Conservation (phyloP, 2,329 filamentous ascomycete genomes). For the Pyrenophora tritici-repentis region DNA sequence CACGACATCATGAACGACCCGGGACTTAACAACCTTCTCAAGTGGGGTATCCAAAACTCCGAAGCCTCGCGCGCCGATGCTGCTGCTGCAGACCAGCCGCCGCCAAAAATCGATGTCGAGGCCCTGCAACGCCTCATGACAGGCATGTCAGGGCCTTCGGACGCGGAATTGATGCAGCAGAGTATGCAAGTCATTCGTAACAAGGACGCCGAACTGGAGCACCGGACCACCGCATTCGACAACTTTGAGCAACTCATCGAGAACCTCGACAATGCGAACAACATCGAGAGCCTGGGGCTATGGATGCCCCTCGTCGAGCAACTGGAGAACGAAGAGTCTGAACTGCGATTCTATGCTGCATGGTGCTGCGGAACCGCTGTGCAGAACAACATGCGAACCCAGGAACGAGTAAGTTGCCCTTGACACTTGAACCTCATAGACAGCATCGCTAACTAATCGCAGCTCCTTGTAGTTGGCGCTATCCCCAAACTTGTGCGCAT, state of each 20-base stretch:
- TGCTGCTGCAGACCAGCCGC: constrained; percentile 50
- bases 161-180: constrained; percentile 89
- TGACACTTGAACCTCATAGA: neutral
- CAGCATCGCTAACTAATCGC: constrained; percentile 17
- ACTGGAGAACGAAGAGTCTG: constrained; percentile 69
- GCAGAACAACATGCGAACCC: constrained; percentile 88
- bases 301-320: constrained; percentile 81
- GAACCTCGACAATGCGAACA: constrained; percentile 89
- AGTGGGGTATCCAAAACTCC: constrained; percentile 75
- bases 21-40: constrained; percentile 75
- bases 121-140: constrained; percentile 17
- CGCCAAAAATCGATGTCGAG: constrained; percentile 17
- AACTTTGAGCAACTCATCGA: constrained; percentile 37
- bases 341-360: constrained; percentile 83
- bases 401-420: constrained; percentile 65
- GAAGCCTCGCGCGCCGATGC: constrained; percentile 47
- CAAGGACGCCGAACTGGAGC: constrained; percentile 39
- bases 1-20: constrained; percentile 57
- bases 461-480: constrained; percentile 66
- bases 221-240: constrained; percentile 30
- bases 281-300: constrained; percentile 75
- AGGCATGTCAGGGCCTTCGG: constrained; percentile 54
- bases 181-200: constrained; percentile 77
- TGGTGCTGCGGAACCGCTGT: constrained; percentile 95
- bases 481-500: constrained; percentile 72